Evolutionary conservation across 148 eudicot genomes (phyloP), one percentile per base, ranked within the genome.

Genomic region (Rhododendron ovatum): DNA sequence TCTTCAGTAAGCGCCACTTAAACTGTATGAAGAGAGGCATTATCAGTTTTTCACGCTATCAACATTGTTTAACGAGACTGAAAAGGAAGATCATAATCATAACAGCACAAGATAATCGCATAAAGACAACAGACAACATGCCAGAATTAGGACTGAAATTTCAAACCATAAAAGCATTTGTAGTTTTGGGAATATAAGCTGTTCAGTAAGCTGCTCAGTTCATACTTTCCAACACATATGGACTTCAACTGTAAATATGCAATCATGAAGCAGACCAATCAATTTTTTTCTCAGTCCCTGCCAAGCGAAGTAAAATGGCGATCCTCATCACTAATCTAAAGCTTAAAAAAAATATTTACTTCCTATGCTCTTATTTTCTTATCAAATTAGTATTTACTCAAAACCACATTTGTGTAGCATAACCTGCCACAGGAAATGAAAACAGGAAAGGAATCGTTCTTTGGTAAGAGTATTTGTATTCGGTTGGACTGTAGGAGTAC

Each of bases 1-100:
- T 95, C 94, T 95, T 96, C 82, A 81, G 84, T 85, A 96, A 86
- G 73, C 89, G 86, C 99, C 99, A 96, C 90, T 92, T 95, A 89
- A 96, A 95, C 99, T 96, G 92, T 87, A 14, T 82, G 51, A 81
- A 79, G 41, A 84, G 50, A 83, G 10, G 33, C 43, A 53, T 15
- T 9, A 73, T 35, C 12, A 86, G 8, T 30, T 0, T 43, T 69
- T 83, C 81, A 43, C 10, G 20, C 33, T 50, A 63, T 28, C 45
- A 24, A 69, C 26, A 48, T 84, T 45, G 55, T 28, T 41, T 47
- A 67, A 69, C 33, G 15, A 4, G 85, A 53, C 63, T 82, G 67
- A 65, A 83, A 65, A 67, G 59, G 55, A 83, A 69, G 50, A 28
- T 41, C 13, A 69, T 47, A n/a, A n/a, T n/a, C 77, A 45, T 7